Evolutionary conservation across 176 grass and related monocot genomes (phyloP), one percentile per base, ranked within the genome.

Genomic region (Cenchrus purpureus): DNA sequence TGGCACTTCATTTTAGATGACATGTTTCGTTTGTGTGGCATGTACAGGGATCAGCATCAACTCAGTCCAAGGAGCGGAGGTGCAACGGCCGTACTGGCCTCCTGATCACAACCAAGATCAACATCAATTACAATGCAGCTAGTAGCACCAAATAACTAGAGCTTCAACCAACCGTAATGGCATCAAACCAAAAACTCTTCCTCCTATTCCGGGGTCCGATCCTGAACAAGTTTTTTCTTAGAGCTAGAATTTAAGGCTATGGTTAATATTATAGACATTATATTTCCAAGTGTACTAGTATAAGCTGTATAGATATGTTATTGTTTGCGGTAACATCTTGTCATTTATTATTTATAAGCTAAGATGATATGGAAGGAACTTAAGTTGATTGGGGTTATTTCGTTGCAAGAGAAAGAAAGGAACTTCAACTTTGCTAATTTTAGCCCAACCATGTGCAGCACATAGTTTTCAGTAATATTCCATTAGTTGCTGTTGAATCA

Each of bases 51-150:
- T 25, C 25, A 85, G 46, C 80, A 80, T 91, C 88, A 87, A 52
- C 67, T 76, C 88, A 91, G 14, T 65, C 80, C 43, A 87, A 88
- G 87, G 90, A n/a, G n/a, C n/a, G n/a, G n/a, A 94, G 83, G 57
- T 75, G 82, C 73, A 85, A 83, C 88, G 80, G 86, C 83, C 73
- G 62, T 83, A 87, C 90, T 91, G 92, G 92, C 87, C 92, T 76
- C 92, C 88, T 86, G 92, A 94, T 65, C 14, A 12, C 80, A 90
- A 87, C 45, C 79, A 79, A 82, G 77, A 90, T 89, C 91, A 89
- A 68, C 94, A 91, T 90, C 80, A 90, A 60, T 91, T 69, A 12
- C 69, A 57, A 64, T 45, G 8, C 48, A 84, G 44, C 22, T 73
- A 60, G 65, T 73, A 70, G 43, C 49, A 91, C 31, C 59, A 52